Base-by-base conservation (phyloP, 2,329 filamentous ascomycete species). In the Colletotrichum phormii region DNA sequence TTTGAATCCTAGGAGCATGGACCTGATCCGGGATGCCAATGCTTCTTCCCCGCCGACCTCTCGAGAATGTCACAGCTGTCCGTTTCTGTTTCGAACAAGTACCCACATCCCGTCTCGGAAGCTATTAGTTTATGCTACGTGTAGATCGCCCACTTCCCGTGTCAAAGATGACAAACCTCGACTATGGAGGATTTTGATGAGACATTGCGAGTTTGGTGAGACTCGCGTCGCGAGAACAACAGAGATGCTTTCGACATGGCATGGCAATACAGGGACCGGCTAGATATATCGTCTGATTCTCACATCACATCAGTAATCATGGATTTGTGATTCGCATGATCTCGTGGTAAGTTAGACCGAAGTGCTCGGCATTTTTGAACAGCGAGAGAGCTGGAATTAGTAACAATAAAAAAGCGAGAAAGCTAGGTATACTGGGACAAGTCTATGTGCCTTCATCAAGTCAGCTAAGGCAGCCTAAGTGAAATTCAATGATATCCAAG, bases 31-130 rank as follows among this genome's bases (percentile, higher is more conserved):
- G 42, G n/a, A 49, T 8, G 18, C 42, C 15, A 15, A 49, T 49
- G 42, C 42, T 46, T 63, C 42, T 49, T 49, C 42, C 42, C 42
- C 42, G 42, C 18, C 18, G 22, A 18, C 6, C 42, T 49, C 42
- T 49, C 42, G 42, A 49, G 15, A 8, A 49, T n/a, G 42, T 22
- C 42, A 49, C 53, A 55, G 22, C 53, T 55, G n/a, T 54, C 29
- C 37, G 61, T 64, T 64, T 64, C 49, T 51, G 46, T 31, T 5
- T 35, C 37, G 33, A 24, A 49, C 18, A 26, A 49, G 49, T 51
- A 42, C 49, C 49, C 62, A 64, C 62, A 54, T 64, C 62, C 62
- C 62, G 62, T 53, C 49, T 54, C 62, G 35, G 29, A 54, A 49
- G 42, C 26, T 29, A 26, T 2, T 7, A 49, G 18, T 18, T 49